These are phyloP conservation scores for Lachnellula subtilissima DNA, from an alignment of 2,329 filamentous ascomycete genomes.

Conservation along the genomic window DNA sequence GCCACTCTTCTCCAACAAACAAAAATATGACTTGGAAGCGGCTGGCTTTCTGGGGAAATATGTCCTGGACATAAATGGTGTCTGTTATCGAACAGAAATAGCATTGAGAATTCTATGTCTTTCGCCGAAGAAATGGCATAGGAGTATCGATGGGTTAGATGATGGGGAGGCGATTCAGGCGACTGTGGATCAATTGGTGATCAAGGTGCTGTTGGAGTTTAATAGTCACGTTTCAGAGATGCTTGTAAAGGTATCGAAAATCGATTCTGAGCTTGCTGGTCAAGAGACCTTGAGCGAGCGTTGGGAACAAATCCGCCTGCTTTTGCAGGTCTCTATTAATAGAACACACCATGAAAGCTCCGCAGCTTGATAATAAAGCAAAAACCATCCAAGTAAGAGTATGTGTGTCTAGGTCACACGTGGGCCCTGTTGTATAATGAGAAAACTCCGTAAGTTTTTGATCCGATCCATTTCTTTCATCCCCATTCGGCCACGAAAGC, in stretches of 20 bases:
- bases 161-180: neutral
- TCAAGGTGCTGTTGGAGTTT: neutral
- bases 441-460: neutral
- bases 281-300: constrained; percentile 19
- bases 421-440: neutral
- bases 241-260: neutral
- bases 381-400: neutral
- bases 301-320: constrained; percentile 22
- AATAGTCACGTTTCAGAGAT: neutral
- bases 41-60: constrained; percentile 48
- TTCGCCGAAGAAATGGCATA: constrained; percentile 35
- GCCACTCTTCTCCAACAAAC: constrained; percentile 22
- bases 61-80: constrained; percentile 43
- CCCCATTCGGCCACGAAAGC: neutral
- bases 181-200: neutral
- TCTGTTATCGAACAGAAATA: constrained; percentile 53
- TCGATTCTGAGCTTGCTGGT: constrained; percentile 13
- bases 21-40: constrained; percentile 39
- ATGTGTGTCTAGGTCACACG: neutral
- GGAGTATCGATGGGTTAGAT: constrained; percentile 33
- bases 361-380: neutral
- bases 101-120: constrained; percentile 41
- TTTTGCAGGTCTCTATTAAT: constrained; percentile 15
- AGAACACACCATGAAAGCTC: constrained; percentile 13
- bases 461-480: neutral